phyloP scores from a whole-genome alignment of 2,329 filamentous ascomycete species.

The Chalaropsis thielavioides region DNA sequence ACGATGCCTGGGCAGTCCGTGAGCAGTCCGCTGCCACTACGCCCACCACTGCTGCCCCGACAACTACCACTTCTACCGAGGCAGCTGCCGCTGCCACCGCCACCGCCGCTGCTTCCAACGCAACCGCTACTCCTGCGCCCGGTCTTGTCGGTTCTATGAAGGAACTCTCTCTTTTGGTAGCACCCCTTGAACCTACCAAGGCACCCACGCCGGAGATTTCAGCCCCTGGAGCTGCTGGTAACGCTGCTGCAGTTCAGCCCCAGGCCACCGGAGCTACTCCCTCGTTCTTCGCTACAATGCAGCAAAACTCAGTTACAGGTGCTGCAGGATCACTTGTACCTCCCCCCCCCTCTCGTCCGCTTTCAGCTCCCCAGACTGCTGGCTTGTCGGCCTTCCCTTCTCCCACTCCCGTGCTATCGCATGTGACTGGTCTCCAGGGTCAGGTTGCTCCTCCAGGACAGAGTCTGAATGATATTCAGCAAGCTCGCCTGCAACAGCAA shows the following conservation, averaged over 20 bases:
- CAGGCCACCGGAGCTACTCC: slow-evolving; percentile 42
- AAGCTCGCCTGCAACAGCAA: slow-evolving; percentile 50
- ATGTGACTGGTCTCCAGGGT: slow-evolving; percentile 60
- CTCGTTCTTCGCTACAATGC: slow-evolving; percentile 39
- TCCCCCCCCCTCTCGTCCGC: slow-evolving; percentile 63
- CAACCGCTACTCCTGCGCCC: slow-evolving; percentile 1
- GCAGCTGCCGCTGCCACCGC: slow-evolving; percentile 26
- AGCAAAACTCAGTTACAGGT: slow-evolving; percentile 27
- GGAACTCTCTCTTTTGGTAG: slow-evolving; percentile 39
- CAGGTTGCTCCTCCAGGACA: slow-evolving; percentile 60
- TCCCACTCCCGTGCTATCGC: slow-evolving; percentile 62
- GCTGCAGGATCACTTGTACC: slow-evolving; percentile 32
- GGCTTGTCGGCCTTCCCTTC: slow-evolving; percentile 54
- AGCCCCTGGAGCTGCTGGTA: neutral
- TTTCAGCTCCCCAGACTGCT: slow-evolving; percentile 75
- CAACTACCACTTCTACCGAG: neutral
- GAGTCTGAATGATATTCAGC: slow-evolving; percentile 58
- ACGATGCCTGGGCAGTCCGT: slow-evolving; percentile 83
- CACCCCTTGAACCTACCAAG: slow-evolving; percentile 39
- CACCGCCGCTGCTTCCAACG: slow-evolving; percentile 21
- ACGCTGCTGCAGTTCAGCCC: slow-evolving; percentile 26
- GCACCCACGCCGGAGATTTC: slow-evolving; percentile 23
- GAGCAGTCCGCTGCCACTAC: slow-evolving; percentile 37
- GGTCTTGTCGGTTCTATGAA: slow-evolving; percentile 47
- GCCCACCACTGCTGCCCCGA: neutral